Evolutionary conservation across 164 flowering plant species (phyloP), one percentile per base, ranked within the genome.

Genomic region (Aristolochia californica): DNA sequence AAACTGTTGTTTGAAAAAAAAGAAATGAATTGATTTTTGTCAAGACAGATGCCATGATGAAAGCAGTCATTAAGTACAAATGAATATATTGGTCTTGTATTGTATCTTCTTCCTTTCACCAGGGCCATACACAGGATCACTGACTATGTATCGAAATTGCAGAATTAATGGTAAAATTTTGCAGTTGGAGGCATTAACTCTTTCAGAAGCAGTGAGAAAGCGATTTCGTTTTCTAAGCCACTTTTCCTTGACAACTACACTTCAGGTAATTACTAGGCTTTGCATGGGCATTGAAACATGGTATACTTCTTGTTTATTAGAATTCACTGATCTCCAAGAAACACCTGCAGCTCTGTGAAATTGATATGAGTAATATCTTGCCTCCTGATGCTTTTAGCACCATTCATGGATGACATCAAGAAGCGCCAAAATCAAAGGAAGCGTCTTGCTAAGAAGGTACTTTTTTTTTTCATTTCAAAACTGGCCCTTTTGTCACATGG

Each of bases 151-250:
- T 34, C 10, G 10, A 9, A 34, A 34, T 21, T 53, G 66, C 83
- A 93, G 97, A 70, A 76, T 93, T 45, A 63, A 76, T 64, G 99
- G 97, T 62, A 77, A 72, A 71, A 83, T 89, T 70, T 66, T 93
- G 66, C 79, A 89, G 66, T 59, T 89, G 79, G 97, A 93, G 67
- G 75, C 86, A 0, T 79, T 89, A 14, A 84, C 90, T 44, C 99
- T 87, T 63, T 78, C 99, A 53, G 97, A 89, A 63, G 82, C 84
- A 38, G 79, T 76, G 64, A 79, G 99, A 70, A 83, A 77, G 73
- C 97, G 99, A 18, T 93, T 81, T 61, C 93, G 96, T 52, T 85
- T 63, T 67, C 66, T 93, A 51, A 87, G 96, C 66, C 99, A 93
- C 72, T 87, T 93, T 72, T 80, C 97, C 45, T 75, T 93, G 43